Base-by-base conservation (phyloP, 139 green algal genomes). In the Chlorella sp. region DNA sequence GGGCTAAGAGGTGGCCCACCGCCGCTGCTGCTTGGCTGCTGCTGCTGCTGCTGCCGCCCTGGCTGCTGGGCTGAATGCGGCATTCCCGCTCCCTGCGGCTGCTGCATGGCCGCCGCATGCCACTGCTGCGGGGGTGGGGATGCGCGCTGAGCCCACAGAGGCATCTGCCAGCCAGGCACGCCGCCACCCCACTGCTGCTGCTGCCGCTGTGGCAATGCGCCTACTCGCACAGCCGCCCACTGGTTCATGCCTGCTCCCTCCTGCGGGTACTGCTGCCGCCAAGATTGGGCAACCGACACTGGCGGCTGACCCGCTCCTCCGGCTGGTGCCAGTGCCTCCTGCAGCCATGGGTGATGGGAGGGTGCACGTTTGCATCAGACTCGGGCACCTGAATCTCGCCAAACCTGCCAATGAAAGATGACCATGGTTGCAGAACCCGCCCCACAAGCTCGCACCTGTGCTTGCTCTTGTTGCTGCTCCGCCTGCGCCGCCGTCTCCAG, bases 191-290 rank as follows among this genome's bases (percentile, higher is more conserved):
- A 6, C 20, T 55, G 18, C 69, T 30, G 25, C 60, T n/a, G 60
- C 21, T 75, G 69, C 20, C 34, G 69, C 65, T 72, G 65, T 23
- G 30, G 65, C 11, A 25, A 4, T 25, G n/a, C 67, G 26, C 4
- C 30, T 11, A 4, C 69, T 75, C 26, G 36, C 25, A 82, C 57
- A 15, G 38, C 60, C n/a, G 60, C 76, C 76, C 76, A 82, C 60
- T 82, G 76, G 28, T 82, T 82, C 18, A 72, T 25, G 26, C 75
- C 34, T 18, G 2, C 56, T 0, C 55, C 56, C 13, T 36, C 13
- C 75, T 64, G 47, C 26, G 34, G 34, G 25, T 70, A 64, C 56
- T 81, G 74, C 51, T 69, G 74, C 47, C 30, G 30, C 28, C 36
- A 73, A 11, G 1, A 2, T 2, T 73, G 30, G 36, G 6, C 30